A percentile compares a stretch with the other conserved stretches of the same genome.
These are phyloP conservation scores for Echeveria elegans DNA, from an alignment of 164 flowering plant genomes.

Conservation along the genomic window DNA sequence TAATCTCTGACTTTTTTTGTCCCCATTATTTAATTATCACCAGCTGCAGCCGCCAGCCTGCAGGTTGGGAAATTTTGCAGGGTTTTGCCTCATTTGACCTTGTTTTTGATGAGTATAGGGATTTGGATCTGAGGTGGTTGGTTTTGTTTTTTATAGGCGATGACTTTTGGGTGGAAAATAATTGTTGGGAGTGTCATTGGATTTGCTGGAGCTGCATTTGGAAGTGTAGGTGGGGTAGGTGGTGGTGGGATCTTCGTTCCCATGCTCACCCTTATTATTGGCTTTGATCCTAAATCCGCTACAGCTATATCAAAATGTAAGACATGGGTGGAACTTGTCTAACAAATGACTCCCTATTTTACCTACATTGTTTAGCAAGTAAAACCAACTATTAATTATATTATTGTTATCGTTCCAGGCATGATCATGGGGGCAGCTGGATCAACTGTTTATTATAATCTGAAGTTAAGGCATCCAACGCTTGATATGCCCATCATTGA, in stretches of 20 bases:
- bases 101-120: neutral
- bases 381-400: neutral
- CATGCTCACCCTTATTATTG: neutral
- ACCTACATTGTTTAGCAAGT: neutral
- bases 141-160: neutral
- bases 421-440: constrained; percentile 60
- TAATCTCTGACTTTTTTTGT: neutral
- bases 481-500: constrained; percentile 49
- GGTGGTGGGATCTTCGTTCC: constrained; percentile 6
- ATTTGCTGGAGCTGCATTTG: constrained; percentile 8
- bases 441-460: constrained; percentile 42
- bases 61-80: too few species aligned
- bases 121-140: neutral
- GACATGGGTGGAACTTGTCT: too few species aligned
- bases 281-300: constrained; percentile 4
- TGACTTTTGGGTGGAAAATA: constrained; percentile 7
- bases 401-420: constrained; percentile 22
- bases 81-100: neutral
- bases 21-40: too few species aligned
- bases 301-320: constrained; percentile 7
- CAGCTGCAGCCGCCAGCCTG: too few species aligned
- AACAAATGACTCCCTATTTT: too few species aligned
- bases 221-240: constrained; percentile 1
- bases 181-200: neutral
- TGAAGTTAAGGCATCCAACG: constrained; percentile 44